These are phyloP conservation scores for Verticillium longisporum DNA, from an alignment of 2,329 filamentous ascomycete species.

Conservation along the genomic window DNA sequence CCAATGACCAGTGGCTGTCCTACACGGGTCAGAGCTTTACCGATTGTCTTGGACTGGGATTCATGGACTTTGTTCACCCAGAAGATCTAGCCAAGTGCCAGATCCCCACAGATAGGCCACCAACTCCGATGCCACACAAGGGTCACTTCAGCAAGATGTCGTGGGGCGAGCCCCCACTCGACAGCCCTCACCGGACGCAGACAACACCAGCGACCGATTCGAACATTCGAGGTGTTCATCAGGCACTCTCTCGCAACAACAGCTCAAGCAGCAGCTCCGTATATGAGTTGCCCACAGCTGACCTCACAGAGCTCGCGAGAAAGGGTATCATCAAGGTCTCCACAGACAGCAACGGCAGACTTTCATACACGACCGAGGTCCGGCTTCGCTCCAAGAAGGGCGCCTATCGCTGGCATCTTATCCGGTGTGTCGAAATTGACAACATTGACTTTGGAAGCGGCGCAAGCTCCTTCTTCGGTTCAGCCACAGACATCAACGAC, in stretches of 20 bases:
- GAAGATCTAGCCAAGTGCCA: slow-evolving; percentile 87
- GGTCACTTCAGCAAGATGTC: slow-evolving; percentile 4
- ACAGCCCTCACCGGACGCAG: not conserved
- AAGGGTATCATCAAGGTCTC: slow-evolving; percentile 76
- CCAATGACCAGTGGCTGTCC: slow-evolving; percentile 91
- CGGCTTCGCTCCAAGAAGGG: slow-evolving; percentile 78
- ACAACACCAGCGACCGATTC: slow-evolving; percentile 19
- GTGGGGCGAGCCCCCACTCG: not conserved
- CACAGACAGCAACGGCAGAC: slow-evolving; percentile 74
- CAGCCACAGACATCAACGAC: slow-evolving; percentile 96
- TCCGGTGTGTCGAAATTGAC: slow-evolving; percentile 80
- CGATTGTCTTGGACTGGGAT: slow-evolving; percentile 75
- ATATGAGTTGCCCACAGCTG: slow-evolving; percentile 43
- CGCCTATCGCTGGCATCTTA: slow-evolving; percentile 92
- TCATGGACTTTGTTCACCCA: slow-evolving; percentile 87
- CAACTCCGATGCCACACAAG: slow-evolving; percentile 24
- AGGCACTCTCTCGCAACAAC: slow-evolving; percentile 38
- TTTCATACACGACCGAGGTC: slow-evolving; percentile 86
- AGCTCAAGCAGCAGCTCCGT: slow-evolving; percentile 41
- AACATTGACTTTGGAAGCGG: slow-evolving; percentile 70
- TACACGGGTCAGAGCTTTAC: slow-evolving; percentile 85
- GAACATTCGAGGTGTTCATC: slow-evolving; percentile 23
- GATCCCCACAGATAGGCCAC: slow-evolving; percentile 44
- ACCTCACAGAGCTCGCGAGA: slow-evolving; percentile 60
- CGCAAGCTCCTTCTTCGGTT: slow-evolving; percentile 91